Percentiles rank a stretch among this genome's conserved stretches.
phyloP scores from a whole-genome alignment of 2,329 filamentous ascomycete species.

The Metarhizium robertsii region DNA sequence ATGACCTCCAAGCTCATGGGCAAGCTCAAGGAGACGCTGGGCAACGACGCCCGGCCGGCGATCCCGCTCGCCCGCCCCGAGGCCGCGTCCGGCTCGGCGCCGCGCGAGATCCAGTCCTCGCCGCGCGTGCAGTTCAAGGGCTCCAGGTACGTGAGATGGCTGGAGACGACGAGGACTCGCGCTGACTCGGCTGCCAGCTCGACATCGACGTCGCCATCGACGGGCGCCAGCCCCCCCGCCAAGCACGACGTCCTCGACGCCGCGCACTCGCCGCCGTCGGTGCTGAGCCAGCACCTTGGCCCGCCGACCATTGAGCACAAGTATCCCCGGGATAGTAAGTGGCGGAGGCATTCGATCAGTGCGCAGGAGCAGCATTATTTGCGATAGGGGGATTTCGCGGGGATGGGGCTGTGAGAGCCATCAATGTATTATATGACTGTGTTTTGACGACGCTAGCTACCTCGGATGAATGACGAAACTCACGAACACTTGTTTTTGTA shows the following conservation, averaged over 20 bases:
- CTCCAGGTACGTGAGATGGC: too few species aligned
- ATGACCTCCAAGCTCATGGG: conserved; percentile 4
- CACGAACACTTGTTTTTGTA: too few species aligned
- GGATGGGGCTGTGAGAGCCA: too few species aligned
- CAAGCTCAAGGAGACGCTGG: conserved; percentile 4
- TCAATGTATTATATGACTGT: too few species aligned
- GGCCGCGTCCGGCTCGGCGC: neutral
- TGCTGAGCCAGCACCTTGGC: conserved; percentile 15
- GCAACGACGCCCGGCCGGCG: conserved; percentile 1
- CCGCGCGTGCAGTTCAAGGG: conserved; percentile 2
- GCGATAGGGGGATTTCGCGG: conserved; percentile 2
- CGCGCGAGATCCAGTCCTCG: neutral
- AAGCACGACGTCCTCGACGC: conserved; percentile 12
- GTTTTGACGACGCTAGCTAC: too few species aligned
- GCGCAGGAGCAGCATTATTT: conserved; percentile 22
- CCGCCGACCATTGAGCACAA: conserved; percentile 20
- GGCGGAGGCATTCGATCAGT: conserved; percentile 17
- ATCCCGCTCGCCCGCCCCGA: conserved; percentile 5
- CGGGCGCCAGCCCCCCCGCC: neutral
- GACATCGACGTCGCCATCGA: neutral
- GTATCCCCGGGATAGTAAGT: conserved; percentile 20
- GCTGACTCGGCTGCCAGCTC: too few species aligned
- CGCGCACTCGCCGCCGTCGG: conserved; percentile 16
- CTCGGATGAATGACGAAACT: neutral
- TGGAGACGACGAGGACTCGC: too few species aligned